phyloP scores from a whole-genome alignment of 805 yeast genomes.

The Komagataella pastoris region DNA sequence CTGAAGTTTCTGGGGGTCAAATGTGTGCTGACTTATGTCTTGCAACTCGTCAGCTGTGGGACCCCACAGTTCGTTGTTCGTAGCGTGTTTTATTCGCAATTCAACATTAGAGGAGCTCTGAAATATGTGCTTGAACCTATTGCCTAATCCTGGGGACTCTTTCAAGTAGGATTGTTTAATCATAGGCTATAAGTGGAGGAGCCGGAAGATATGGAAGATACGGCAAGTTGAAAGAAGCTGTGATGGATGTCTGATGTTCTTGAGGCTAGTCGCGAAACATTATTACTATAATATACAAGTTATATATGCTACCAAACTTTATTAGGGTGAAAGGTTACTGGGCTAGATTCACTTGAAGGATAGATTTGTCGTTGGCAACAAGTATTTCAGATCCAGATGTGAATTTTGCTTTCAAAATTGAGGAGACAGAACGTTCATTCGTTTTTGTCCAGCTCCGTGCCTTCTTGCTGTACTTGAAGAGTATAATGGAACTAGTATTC shows the following conservation, averaged over 20 bases:
- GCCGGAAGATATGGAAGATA: neutral
- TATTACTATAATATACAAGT: neutral
- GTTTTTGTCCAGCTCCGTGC: slow-evolving; percentile 8
- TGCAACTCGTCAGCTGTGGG: slow-evolving; percentile 43
- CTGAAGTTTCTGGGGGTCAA: slow-evolving; percentile 21
- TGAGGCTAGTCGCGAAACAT: neutral
- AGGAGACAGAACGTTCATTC: neutral
- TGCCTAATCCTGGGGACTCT: neutral
- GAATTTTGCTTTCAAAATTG: neutral
- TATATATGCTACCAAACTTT: neutral
- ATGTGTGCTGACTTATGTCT: slow-evolving; percentile 34
- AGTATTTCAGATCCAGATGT: neutral
- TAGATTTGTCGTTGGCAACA: neutral
- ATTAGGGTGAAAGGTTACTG: neutral
- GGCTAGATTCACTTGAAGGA: neutral
- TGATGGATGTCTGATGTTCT: neutral
- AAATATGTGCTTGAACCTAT: neutral
- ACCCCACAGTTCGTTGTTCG: slow-evolving; percentile 39
- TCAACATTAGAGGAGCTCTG: neutral
- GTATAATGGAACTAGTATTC: slow-evolving; percentile 2
- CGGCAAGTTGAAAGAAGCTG: neutral
- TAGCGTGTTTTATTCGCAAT: slow-evolving; percentile 21
- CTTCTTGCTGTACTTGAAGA: slow-evolving; percentile 10
- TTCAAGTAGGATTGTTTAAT: neutral
- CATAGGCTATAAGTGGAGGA: neutral